Evolutionary conservation across 2,329 filamentous ascomycete species (phyloP), one percentile per base, ranked within the genome.

Genomic region (Lachnellula cervina): DNA sequence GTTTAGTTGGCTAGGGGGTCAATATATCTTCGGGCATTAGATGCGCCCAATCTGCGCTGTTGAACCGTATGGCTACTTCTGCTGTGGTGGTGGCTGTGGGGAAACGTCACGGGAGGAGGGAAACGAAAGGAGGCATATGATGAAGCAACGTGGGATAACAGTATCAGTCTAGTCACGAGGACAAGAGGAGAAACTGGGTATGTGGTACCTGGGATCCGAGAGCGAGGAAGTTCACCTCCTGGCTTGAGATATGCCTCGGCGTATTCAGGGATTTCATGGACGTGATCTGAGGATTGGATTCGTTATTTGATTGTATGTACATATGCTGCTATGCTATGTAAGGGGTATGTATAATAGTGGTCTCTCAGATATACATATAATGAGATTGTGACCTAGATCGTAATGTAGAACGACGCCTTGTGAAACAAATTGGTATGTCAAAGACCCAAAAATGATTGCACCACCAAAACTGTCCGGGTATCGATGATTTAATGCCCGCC

Each of bases 291-390:
- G 42, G n/a, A 28, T 34, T 7, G 13, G 13, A 44, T 40, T 51
- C 16, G 19, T 45, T 9, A 51, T 51, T 42, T 42, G 23, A 25
- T 40, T 32, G 19, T 51, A 43, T 28, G 49, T 47, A 32, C 44
- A 16, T 47, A 37, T 35, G 14, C 32, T 28, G 13, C 17, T 54
- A 54, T 28, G 13, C 17, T 54, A 54, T 49, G 38, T 54, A 50
- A 54, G 16, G 28, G 28, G 46, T 32, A 32, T 11, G 46, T 54
- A 54, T 54, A 45, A 49, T 37, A 14, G 34, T 45, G 37, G 6
- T 28, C 37, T 47, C 40, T 14, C 25, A 44, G 23, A 49, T 50
- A 50, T 54, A 48, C 16, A 49, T 45, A 54, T 21, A 49, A 54
- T 42, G 51, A 54, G 25, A 51, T 21, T 51, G 23, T 14, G 13